Evolutionary conservation across 2,329 filamentous ascomycete species (phyloP).

Genomic region (Pseudogymnoascus sp.): DNA sequence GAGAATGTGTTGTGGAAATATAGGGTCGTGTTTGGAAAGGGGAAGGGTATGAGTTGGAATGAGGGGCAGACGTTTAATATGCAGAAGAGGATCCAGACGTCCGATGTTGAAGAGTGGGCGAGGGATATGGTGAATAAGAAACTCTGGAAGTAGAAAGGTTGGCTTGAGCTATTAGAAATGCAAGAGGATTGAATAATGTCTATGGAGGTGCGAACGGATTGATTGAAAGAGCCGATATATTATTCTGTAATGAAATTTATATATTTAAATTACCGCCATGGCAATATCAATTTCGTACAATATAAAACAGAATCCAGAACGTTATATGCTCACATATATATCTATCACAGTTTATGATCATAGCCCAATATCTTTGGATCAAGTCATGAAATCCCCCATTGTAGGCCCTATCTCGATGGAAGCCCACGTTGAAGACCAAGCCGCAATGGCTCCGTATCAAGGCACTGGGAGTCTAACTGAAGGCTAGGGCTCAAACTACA

Average conservation of each 20-base stretch:
- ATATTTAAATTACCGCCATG: not conserved
- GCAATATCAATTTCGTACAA: not conserved
- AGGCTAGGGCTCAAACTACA: too few relatives aligned
- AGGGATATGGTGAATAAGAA: not conserved
- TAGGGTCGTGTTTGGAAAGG: conserved; percentile 52
- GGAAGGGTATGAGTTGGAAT: conserved; percentile 54
- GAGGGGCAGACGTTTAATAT: conserved; percentile 46
- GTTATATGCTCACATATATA: not conserved
- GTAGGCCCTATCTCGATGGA: not conserved
- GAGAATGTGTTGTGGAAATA: conserved; percentile 51
- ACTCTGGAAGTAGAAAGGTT: not conserved
- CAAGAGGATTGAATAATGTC: not conserved
- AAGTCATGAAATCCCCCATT: not conserved
- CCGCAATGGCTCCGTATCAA: not conserved
- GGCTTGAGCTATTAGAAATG: not conserved
- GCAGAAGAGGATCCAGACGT: conserved; percentile 40
- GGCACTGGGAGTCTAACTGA: not conserved
- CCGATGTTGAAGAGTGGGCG: conserved; percentile 35
- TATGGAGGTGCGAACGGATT: not conserved
- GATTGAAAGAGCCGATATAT: not conserved
- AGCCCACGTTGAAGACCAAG: not conserved
- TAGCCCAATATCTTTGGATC: not conserved
- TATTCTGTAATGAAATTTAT: not conserved
- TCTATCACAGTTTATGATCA: too few relatives aligned
- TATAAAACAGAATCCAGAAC: not conserved